These are phyloP conservation scores for Cladosporium sp. DNA, from an alignment of 2,329 filamentous ascomycete genomes.

Conservation along the genomic window DNA sequence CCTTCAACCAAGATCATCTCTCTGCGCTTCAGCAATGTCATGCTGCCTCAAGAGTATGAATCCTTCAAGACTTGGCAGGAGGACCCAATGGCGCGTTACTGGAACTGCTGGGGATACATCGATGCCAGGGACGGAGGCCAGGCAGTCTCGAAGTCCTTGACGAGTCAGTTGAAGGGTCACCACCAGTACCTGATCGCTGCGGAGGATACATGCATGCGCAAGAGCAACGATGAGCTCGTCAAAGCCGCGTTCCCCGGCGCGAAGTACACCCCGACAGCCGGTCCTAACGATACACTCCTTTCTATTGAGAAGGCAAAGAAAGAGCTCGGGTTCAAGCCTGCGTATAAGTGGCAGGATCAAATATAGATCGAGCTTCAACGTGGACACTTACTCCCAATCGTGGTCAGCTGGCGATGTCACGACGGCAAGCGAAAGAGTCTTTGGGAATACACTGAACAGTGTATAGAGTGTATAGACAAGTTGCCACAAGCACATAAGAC, in stretches of 20 bases:
- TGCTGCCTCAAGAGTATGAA: conserved; percentile 22
- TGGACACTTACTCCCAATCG: no score
- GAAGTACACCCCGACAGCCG: conserved; percentile 19
- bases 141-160: conserved; percentile 18
- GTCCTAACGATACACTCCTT: conserved; percentile 18
- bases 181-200: conserved; percentile 22
- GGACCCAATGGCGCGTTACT: conserved; percentile 21
- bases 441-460: no score
- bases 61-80: conserved; percentile 21
- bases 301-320: conserved; percentile 25
- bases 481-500: no score
- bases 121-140: conserved; percentile 22
- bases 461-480: no score
- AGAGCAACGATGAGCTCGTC: conserved; percentile 22
- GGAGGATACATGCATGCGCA: conserved; percentile 22
- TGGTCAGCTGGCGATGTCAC: no score
- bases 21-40: conserved; percentile 23
- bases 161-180: conserved; percentile 19
- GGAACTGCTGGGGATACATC: conserved; percentile 25
- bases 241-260: conserved; percentile 20
- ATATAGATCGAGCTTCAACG: background rate
- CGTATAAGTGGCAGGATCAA: conserved; percentile 24
- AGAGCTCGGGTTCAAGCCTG: conserved; percentile 21
- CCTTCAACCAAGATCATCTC: conserved; percentile 21
- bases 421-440: no score